Conservation (phyloP, 441 rosid species). For the Bocquillonia castaneifolia region DNA sequence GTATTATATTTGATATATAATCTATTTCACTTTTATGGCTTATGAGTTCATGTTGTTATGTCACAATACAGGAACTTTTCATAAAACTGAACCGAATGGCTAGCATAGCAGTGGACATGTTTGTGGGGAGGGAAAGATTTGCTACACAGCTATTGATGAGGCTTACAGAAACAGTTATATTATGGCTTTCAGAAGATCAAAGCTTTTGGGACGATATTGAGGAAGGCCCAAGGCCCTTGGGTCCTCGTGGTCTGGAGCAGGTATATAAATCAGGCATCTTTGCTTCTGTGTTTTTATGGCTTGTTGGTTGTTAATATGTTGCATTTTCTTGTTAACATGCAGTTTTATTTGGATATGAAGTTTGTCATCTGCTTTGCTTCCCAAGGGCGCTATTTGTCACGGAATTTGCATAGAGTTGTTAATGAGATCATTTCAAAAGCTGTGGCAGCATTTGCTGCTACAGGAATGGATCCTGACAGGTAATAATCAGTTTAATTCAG, state of each 20-base stretch:
- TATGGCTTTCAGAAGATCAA: slow-evolving; percentile 96
- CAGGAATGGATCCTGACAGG: slow-evolving; percentile 94
- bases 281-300: slow-evolving; percentile 5
- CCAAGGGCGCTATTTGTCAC: slow-evolving; percentile 96
- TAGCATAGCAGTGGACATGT: slow-evolving; percentile 91
- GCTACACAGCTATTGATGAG: slow-evolving; percentile 88
- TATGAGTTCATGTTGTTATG: slow-evolving; percentile 15
- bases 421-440: slow-evolving; percentile 86
- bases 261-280: slow-evolving; percentile 34
- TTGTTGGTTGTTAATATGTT: slow-evolving; percentile 14
- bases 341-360: slow-evolving; percentile 95
- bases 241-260: slow-evolving; percentile 89
- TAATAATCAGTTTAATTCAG: slow-evolving; percentile 21
- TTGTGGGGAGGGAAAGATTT: slow-evolving; percentile 93
- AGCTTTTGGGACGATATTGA: slow-evolving; percentile 98
- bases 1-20: neutral
- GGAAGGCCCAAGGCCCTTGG: slow-evolving; percentile 88
- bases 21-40: slow-evolving; percentile 1
- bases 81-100: slow-evolving; percentile 78
- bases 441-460: slow-evolving; percentile 70
- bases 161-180: slow-evolving; percentile 86
- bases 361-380: slow-evolving; percentile 89
- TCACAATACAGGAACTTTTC: slow-evolving; percentile 68
- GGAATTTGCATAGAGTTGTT: slow-evolving; percentile 82
- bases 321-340: slow-evolving; percentile 25